A percentile compares a stretch with the other conserved stretches of the same genome.
These are phyloP conservation scores for Coniochaeta prunicola DNA, from an alignment of 2,329 filamentous ascomycete genomes.

Conservation along the genomic window DNA sequence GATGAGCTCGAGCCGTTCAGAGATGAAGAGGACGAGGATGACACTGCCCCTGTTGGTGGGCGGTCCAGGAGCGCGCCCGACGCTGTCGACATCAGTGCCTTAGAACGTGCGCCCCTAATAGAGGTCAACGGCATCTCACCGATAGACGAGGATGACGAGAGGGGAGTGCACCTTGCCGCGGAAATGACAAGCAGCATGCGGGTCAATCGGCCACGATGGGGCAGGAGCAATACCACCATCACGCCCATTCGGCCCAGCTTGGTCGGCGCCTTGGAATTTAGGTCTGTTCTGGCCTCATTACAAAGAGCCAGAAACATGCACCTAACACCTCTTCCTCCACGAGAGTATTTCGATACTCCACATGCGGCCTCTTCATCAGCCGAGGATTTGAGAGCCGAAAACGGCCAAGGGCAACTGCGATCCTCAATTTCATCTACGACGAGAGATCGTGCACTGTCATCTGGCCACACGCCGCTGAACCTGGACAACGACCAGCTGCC, in stretches of 20 bases:
- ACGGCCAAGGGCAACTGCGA: constrained; percentile 3
- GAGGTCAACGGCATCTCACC: constrained; percentile 30
- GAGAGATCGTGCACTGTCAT: constrained; percentile 39
- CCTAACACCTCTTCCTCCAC: constrained; percentile 11
- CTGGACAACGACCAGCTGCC: constrained; percentile 31
- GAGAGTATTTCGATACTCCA: constrained; percentile 21
- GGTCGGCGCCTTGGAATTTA: constrained; percentile 88
- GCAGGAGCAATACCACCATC: constrained; percentile 64
- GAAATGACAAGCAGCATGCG: constrained; percentile 94
- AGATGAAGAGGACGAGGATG: constrained; percentile 52
- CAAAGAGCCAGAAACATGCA: constrained; percentile 65
- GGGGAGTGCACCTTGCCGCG: constrained; percentile 61
- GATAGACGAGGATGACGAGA: constrained; percentile 32
- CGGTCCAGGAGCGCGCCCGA: constrained; percentile 14
- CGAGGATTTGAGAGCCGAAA: background rate
- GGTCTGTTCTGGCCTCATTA: constrained; percentile 81
- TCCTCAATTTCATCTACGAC: background rate
- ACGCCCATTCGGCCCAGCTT: constrained; percentile 88
- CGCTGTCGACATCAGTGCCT: constrained; percentile 30
- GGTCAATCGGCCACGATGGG: constrained; percentile 60
- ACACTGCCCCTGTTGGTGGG: constrained; percentile 23
- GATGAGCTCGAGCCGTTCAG: constrained; percentile 60
- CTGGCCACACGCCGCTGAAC: constrained; percentile 30
- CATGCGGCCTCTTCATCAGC: constrained; percentile 2
- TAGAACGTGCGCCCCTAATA: constrained; percentile 37